phyloP scores from a whole-genome alignment of 352 stramenopile species.

The Peronospora belbahrii region DNA sequence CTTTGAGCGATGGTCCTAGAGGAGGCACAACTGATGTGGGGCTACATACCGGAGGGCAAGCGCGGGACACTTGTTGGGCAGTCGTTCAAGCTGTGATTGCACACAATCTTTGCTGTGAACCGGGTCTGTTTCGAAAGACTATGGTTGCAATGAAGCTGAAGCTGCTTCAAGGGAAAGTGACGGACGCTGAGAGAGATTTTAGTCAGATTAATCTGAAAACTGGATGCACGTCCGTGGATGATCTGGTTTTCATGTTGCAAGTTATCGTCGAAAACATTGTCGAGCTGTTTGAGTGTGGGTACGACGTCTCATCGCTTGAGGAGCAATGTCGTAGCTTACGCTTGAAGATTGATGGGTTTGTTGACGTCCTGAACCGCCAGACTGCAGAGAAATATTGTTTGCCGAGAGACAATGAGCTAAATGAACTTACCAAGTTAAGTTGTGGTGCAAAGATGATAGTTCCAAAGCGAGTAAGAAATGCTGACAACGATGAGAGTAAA shows the following conservation, averaged over 20 bases:
- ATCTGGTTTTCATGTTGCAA: conserved; percentile 24
- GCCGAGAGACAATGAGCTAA: neutral
- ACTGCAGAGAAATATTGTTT: conserved; percentile 3
- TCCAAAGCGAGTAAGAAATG: neutral
- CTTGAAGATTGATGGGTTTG: conserved; percentile 14
- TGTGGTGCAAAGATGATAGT: conserved; percentile 5
- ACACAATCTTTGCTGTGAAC: conserved; percentile 27
- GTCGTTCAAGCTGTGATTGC: conserved; percentile 32
- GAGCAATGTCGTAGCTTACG: conserved; percentile 5
- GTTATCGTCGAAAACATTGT: conserved; percentile 4
- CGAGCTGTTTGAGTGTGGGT: conserved; percentile 13
- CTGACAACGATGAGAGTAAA: conserved; percentile 5
- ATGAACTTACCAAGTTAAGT: conserved; percentile 5
- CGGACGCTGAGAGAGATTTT: neutral
- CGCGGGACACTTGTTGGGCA: conserved; percentile 47
- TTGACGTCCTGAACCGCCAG: conserved; percentile 11
- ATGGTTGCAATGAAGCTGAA: conserved; percentile 28
- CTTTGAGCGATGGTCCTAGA: conserved; percentile 1
- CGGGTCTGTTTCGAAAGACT: conserved; percentile 30
- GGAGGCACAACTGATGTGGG: conserved; percentile 49
- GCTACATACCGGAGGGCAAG: conserved; percentile 33
- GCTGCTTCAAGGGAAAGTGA: conserved; percentile 9
- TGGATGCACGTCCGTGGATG: conserved; percentile 10
- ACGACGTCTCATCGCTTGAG: conserved; percentile 9
- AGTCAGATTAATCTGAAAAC: conserved; percentile 1